Percentiles rank a stretch among this genome's conserved stretches.
phyloP scores from a whole-genome alignment of 192 early-diverging fungal species.

The Coemansia biformis region DNA sequence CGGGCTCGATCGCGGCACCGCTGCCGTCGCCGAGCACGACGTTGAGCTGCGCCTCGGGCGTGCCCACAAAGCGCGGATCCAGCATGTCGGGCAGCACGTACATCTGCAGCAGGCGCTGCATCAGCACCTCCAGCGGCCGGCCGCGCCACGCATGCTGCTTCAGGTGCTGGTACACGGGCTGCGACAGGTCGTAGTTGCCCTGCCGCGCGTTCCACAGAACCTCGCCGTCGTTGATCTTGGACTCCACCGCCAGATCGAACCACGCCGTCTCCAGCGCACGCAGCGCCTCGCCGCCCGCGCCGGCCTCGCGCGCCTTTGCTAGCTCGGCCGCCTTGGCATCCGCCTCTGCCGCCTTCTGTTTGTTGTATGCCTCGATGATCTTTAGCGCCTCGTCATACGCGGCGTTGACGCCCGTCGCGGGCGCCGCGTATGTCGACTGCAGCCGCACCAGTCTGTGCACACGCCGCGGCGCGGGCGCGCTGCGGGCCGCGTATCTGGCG shows the following conservation, averaged over 20 bases:
- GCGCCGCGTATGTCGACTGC: conserved; percentile 50
- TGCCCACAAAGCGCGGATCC: conserved; percentile 42
- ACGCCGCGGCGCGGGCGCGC: too few relatives aligned
- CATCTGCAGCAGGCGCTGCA: conserved; percentile 72
- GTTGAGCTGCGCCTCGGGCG: conserved; percentile 41
- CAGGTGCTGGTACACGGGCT: conserved; percentile 67
- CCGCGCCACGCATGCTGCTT: conserved; percentile 56
- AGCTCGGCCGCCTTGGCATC: conserved; percentile 18
- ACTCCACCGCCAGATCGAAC: conserved; percentile 56
- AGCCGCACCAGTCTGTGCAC: neutral
- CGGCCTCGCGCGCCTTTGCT: conserved; percentile 16
- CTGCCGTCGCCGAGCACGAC: conserved; percentile 13
- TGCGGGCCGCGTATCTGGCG: too few relatives aligned
- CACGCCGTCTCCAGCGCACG: conserved; percentile 49
- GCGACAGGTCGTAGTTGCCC: conserved; percentile 58
- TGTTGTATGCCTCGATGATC: conserved; percentile 58
- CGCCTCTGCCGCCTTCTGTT: conserved; percentile 34
- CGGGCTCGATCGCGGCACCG: conserved; percentile 22
- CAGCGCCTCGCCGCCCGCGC: conserved; percentile 39
- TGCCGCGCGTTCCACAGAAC: conserved; percentile 62
- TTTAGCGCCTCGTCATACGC: conserved; percentile 76
- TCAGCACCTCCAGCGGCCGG: conserved; percentile 52
- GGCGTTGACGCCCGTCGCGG: conserved; percentile 56
- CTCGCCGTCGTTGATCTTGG: conserved; percentile 65
- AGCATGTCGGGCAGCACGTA: conserved; percentile 72